phyloP scores from a whole-genome alignment of 2,329 filamentous ascomycete genomes.

The Lachnellula arida region DNA sequence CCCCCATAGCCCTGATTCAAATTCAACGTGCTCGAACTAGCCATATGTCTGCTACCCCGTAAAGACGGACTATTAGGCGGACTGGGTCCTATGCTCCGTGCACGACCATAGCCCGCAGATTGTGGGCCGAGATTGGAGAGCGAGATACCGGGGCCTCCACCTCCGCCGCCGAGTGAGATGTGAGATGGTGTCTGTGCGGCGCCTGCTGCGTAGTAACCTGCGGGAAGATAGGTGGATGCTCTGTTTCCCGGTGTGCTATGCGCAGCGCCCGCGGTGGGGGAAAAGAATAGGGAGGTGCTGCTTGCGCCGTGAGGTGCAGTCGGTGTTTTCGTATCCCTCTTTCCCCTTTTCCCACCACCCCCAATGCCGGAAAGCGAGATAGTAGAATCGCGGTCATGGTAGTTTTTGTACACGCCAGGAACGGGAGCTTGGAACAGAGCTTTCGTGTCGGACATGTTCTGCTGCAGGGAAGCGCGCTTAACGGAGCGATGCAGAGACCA shows the following conservation, averaged over 20 bases:
- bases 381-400: constrained; percentile 47
- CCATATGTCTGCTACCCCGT: constrained; percentile 25
- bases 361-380: constrained; percentile 25
- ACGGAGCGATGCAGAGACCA: constrained; percentile 92
- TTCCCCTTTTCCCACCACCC: constrained; percentile 28
- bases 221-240: constrained; percentile 76
- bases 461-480: constrained; percentile 73
- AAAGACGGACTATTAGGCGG: constrained; percentile 63
- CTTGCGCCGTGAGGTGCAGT: constrained; percentile 28
- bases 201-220: constrained; percentile 83
- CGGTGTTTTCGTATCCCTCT: constrained; percentile 34
- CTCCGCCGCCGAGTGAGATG: constrained; percentile 37
- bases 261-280: constrained; percentile 71
- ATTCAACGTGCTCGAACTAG: constrained; percentile 62
- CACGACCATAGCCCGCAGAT: constrained; percentile 46
- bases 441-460: constrained; percentile 67
- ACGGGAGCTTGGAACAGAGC: constrained; percentile 51
- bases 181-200: constrained; percentile 30
- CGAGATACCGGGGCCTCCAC: constrained; percentile 45
- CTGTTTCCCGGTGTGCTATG: constrained; percentile 54
- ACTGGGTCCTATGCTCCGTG: constrained; percentile 38
- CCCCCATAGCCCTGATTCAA: constrained; percentile 54
- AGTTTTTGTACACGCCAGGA: constrained; percentile 57
- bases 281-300: constrained; percentile 69
- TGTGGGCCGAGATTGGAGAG: constrained; percentile 51